Evolutionary conservation across 192 early-diverging fungal species (phyloP), one percentile per base, ranked within the genome.

Genomic region (Backusella psychrophila): DNA sequence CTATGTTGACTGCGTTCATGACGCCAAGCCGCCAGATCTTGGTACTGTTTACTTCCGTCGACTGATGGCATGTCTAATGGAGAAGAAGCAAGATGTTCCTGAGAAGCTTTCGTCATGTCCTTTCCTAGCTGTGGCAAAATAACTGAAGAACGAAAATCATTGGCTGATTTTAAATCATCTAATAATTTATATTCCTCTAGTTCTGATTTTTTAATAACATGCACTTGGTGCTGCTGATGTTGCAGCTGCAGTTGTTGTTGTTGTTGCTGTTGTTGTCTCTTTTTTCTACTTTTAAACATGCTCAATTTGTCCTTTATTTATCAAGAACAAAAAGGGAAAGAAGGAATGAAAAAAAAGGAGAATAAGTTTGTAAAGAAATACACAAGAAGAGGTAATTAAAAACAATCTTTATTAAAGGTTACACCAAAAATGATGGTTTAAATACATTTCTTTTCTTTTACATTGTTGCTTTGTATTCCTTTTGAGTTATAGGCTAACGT

Each of bases 21-120:
- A 31, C 77, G 65, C 77, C 77, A 78, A 6, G 65, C 65, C 36
- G 77, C 77, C 33, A 78, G 36, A 4, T 78, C 71, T 67, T 72
- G 77, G 36, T 78, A 73, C 26, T 78, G 77, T 11, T 74, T 34
- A 6, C 33, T 65, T 8, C 71, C 44, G n/a, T 59, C 56, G 4
- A 41, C n/a, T 14, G 49, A 26, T 53, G 35, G 53, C 29, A 46
- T 72, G 26, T 26, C 7, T 29, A 31, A 23, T 39, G 52, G 53
- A 35, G 72, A 74, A 39, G 42, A 41, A 29, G 38, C n/a, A 69
- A 69, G 35, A 41, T 36, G 53, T 41, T 74, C 35, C n/a, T 74
- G 52, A 49, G 29, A 44, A 42, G 49, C 31, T 42, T 38, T 15
- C 21, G 35, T 31, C 34, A 65, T 15, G 31, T 65, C 53, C 41